Evolutionary conservation across 768 basidiomycete genomes (phyloP), one percentile per base, ranked within the genome.

Genomic region (Termitomyces sp.): DNA sequence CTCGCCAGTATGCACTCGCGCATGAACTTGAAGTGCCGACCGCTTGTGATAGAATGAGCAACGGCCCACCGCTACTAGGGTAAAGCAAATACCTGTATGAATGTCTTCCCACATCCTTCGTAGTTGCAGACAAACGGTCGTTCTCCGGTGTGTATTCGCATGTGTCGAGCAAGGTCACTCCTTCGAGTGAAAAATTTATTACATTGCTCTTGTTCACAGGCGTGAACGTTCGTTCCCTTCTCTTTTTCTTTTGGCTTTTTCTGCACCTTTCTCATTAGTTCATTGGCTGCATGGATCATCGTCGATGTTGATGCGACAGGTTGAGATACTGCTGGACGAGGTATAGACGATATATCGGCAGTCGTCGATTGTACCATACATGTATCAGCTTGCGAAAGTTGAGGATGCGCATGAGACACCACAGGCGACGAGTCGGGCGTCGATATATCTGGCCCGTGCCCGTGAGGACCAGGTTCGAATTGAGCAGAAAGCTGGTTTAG

Each of bases 81-180:
- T 56, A 43, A 40, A 36, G 40, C 50, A 55, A 71, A 56, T 71
- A 92, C 93, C 83, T 95, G 93, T 66, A 95, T 94, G 66, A 95
- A 95, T 3, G 89, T 89, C 77, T 95, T 95, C 54, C 91, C 90
- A 59, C 93, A 95, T 32, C 85, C 86, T 32, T 73, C 67, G 64
- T 90, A 79, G 36, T 78, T 76, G 64, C 92, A 95, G 13, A 86
- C 76, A 70, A 90, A 94, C 3, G 93, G 93, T 54, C 93, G 81
- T 71, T 95, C 93, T 18, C 93, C 93, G 0, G 93, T 94, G 66
- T 95, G 93, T 76, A 94, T 94, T 47, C 91, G 84, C 79, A 85
- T 89, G 69, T 95, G 93, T 30, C 93, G 84, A 44, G 85, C 81
- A 48, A 95, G 79, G 69, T 95, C 93, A 67, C 92, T 94, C 59